These are phyloP conservation scores for Mesostigma viride DNA, from an alignment of 139 green algal genomes.

Conservation along the genomic window DNA sequence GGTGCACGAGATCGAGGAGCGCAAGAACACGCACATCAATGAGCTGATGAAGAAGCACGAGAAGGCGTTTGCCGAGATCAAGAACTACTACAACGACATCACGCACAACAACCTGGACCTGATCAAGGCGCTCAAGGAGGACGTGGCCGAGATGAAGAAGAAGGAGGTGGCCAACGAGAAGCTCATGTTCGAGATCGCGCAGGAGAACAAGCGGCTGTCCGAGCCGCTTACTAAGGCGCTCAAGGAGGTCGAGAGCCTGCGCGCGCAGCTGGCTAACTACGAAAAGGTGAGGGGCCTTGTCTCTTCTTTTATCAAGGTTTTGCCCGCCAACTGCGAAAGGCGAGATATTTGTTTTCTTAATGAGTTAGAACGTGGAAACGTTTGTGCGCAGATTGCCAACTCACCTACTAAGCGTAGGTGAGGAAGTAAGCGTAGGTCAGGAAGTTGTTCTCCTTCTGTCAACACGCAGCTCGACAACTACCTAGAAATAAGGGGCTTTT, in stretches of 20 bases:
- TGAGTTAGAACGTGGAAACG: too few relatives aligned
- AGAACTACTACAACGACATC: slow-evolving; percentile 91
- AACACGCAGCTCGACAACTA: too few relatives aligned
- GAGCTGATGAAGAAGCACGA: slow-evolving; percentile 79
- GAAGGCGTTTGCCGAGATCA: slow-evolving; percentile 71
- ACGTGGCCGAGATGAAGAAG: slow-evolving; percentile 79
- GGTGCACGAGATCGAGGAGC: slow-evolving; percentile 56
- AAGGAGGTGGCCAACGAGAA: slow-evolving; percentile 71
- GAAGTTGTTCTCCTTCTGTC: too few relatives aligned
- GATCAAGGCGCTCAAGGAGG: slow-evolving; percentile 72
- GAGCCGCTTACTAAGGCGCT: slow-evolving; percentile 67
- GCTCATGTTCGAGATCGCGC: slow-evolving; percentile 64
- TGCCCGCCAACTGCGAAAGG: too few relatives aligned
- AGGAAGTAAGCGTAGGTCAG: too few relatives aligned
- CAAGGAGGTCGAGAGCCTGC: slow-evolving; percentile 65
- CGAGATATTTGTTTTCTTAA: too few relatives aligned
- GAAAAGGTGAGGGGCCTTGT: slow-evolving; percentile 62
- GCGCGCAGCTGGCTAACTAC: slow-evolving; percentile 47
- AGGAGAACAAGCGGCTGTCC: slow-evolving; percentile 77
- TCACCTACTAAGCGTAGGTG: too few relatives aligned
- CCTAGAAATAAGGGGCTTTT: too few relatives aligned
- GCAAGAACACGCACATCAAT: slow-evolving; percentile 73
- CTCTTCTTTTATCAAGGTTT: too few relatives aligned
- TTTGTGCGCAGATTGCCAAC: too few relatives aligned
- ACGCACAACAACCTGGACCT: slow-evolving; percentile 87